phyloP scores from a whole-genome alignment of 2,329 filamentous ascomycete species.

The Orbilia brochopaga region DNA sequence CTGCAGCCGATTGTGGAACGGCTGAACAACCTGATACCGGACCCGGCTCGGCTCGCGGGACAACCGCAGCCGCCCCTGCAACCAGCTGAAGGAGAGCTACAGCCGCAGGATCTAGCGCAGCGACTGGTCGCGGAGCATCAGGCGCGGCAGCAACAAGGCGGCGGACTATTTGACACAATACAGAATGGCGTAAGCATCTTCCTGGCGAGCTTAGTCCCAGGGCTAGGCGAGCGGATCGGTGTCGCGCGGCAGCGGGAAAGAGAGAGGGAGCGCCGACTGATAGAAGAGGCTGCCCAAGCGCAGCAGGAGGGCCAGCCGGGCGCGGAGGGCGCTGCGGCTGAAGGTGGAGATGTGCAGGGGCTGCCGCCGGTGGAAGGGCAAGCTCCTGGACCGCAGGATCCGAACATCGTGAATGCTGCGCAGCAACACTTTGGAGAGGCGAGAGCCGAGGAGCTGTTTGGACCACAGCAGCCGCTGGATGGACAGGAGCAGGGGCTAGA shows the following conservation, averaged over 20 bases:
- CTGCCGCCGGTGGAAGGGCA: slow-evolving; percentile 3
- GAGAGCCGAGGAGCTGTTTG: slow-evolving; percentile 16
- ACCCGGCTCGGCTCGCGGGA: slow-evolving; percentile 21
- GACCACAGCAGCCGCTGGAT: neutral
- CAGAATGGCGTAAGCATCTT: slow-evolving; percentile 54
- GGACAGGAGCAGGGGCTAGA: neutral
- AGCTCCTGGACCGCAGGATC: slow-evolving; percentile 15
- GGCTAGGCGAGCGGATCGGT: slow-evolving; percentile 40
- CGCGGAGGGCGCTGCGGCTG: neutral
- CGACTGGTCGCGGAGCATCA: slow-evolving; percentile 22
- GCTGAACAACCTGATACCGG: slow-evolving; percentile 48
- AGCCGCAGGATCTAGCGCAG: slow-evolving; percentile 37
- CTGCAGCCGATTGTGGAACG: slow-evolving; percentile 49
- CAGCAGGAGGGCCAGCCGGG: slow-evolving; percentile 1
- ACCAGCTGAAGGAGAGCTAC: slow-evolving; percentile 19
- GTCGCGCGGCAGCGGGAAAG: slow-evolving; percentile 19
- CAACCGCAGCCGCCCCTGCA: slow-evolving; percentile 22
- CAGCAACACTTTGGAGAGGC: slow-evolving; percentile 21
- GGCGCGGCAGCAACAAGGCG: slow-evolving; percentile 29
- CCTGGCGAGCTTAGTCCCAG: slow-evolving; percentile 54
- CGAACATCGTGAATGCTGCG: slow-evolving; percentile 23
- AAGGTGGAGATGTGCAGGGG: neutral
- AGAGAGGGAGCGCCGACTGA: slow-evolving; percentile 2
- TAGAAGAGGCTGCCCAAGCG: slow-evolving; percentile 20
- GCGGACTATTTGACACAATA: slow-evolving; percentile 51